Percentiles rank a stretch among this genome's conserved stretches.
These are phyloP conservation scores for Sordariomycetes sp. DNA, from an alignment of 2,329 filamentous ascomycete species.

Conservation along the genomic window DNA sequence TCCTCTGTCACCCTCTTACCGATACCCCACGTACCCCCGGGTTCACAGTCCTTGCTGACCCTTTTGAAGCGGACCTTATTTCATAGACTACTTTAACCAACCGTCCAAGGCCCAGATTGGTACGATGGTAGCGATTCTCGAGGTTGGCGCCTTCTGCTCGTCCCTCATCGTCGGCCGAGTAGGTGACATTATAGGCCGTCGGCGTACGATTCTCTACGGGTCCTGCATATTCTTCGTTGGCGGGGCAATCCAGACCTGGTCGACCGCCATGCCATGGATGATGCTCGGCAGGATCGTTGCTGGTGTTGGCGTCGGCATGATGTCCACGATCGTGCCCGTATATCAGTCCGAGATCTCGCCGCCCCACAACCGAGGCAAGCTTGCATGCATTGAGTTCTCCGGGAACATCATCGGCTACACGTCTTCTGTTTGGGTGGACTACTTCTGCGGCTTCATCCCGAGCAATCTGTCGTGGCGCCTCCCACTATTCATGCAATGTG, in stretches of 20 bases:
- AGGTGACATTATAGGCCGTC: constrained; percentile 82
- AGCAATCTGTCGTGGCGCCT: constrained; percentile 82
- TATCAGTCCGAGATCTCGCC: constrained; percentile 95
- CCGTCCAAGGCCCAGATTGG: constrained; percentile 80
- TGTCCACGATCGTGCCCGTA: constrained; percentile 86
- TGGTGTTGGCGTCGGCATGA: constrained; percentile 75
- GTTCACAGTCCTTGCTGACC: neutral
- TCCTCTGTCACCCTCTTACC: neutral
- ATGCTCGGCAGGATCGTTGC: constrained; percentile 71
- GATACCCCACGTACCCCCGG: neutral
- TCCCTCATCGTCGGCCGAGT: constrained; percentile 79
- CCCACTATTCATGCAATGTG: constrained; percentile 81
- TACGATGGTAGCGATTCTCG: constrained; percentile 95
- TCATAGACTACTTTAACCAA: constrained; percentile 86
- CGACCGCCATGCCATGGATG: constrained; percentile 85
- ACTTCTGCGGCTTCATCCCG: constrained; percentile 86
- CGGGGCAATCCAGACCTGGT: constrained; percentile 73
- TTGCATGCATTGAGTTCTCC: constrained; percentile 96
- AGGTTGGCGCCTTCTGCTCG: constrained; percentile 84
- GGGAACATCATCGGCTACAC: constrained; percentile 95
- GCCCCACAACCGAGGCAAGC: constrained; percentile 87
- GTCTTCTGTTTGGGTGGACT: constrained; percentile 97
- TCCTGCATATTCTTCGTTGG: constrained; percentile 80
- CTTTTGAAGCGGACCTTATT: constrained; percentile 61
- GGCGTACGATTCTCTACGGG: constrained; percentile 86